phyloP scores from a whole-genome alignment of 176 grass and related monocot genomes.

The Oryza rufipogon region DNA sequence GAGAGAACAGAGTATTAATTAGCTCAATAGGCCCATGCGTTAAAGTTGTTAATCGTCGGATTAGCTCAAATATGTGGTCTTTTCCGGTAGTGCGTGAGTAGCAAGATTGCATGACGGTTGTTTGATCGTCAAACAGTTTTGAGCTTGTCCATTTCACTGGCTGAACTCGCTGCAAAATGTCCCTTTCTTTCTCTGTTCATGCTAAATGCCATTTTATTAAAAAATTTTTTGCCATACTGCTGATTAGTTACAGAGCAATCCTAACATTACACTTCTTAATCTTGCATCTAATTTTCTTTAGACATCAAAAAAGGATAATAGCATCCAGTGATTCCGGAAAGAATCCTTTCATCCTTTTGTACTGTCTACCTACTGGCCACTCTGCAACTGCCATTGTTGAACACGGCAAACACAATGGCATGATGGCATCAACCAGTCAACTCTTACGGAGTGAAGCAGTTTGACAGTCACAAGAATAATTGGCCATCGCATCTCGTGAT shows the following conservation, averaged over 20 bases:
- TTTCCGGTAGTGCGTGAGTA: background rate
- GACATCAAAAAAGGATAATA: background rate
- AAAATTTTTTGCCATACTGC: background rate
- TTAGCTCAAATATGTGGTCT: slow-evolving; percentile 3
- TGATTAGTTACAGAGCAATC: background rate
- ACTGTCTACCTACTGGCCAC: background rate
- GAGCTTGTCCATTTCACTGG: background rate
- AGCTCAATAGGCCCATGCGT: slow-evolving; percentile 3
- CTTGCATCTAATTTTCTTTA: background rate
- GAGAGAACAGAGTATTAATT: background rate
- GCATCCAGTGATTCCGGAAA: background rate
- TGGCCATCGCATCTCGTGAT: slow-evolving; percentile 6
- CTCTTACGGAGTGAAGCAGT: too few species aligned
- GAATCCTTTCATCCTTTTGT: background rate
- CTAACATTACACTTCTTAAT: background rate
- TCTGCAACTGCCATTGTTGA: background rate
- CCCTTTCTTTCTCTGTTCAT: background rate
- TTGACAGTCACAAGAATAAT: background rate
- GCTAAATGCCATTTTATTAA: background rate
- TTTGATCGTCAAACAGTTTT: background rate
- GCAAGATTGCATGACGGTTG: background rate
- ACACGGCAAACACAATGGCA: background rate
- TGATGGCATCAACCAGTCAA: background rate
- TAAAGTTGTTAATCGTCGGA: slow-evolving; percentile 23
- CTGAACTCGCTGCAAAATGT: background rate